Percentiles rank a stretch among this genome's conserved stretches.
These are phyloP conservation scores for Septoria petroselini DNA, from an alignment of 2,329 filamentous ascomycete species.

Conservation along the genomic window DNA sequence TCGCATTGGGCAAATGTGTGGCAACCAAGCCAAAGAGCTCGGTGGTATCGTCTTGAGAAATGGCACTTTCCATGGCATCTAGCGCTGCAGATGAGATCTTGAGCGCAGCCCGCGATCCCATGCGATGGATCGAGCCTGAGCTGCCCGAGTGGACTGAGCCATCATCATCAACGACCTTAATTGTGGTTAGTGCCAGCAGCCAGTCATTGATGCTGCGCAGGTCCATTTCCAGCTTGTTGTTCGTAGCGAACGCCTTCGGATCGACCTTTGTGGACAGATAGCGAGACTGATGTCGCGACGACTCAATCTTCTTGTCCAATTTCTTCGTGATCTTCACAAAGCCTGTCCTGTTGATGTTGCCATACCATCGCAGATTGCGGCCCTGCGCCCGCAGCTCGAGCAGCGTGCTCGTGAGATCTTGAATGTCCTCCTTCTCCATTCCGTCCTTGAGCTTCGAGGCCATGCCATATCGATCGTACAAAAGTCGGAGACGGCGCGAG, in stretches of 20 bases:
- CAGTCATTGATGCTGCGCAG: conserved; percentile 80
- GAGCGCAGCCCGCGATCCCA: conserved; percentile 70
- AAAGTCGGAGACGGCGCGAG: conserved; percentile 75
- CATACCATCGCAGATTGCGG: conserved; percentile 94
- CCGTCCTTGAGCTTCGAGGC: conserved; percentile 65
- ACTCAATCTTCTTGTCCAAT: conserved; percentile 86
- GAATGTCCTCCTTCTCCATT: conserved; percentile 81
- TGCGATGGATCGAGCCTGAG: conserved; percentile 68
- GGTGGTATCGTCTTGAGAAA: conserved; percentile 64
- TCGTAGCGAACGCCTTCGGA: conserved; percentile 81
- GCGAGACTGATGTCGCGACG: conserved; percentile 68
- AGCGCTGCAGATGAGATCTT: conserved; percentile 66
- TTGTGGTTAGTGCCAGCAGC: conserved; percentile 77
- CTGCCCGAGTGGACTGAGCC: conserved; percentile 62
- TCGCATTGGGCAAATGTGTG: conserved; percentile 35
- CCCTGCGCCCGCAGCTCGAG: conserved; percentile 84
- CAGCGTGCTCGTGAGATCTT: conserved; percentile 86
- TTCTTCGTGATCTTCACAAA: conserved; percentile 99
- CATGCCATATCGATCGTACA: conserved; percentile 83
- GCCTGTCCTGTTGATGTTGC: conserved; percentile 89
- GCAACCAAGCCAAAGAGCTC: conserved; percentile 50
- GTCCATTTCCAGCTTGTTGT: conserved; percentile 55
- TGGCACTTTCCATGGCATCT: conserved; percentile 68
- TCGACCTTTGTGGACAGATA: conserved; percentile 92
- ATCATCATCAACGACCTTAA: conserved; percentile 71